These are phyloP conservation scores for Phytophthora hybrid DNA, from an alignment of 352 stramenopile genomes.

Conservation along the genomic window DNA sequence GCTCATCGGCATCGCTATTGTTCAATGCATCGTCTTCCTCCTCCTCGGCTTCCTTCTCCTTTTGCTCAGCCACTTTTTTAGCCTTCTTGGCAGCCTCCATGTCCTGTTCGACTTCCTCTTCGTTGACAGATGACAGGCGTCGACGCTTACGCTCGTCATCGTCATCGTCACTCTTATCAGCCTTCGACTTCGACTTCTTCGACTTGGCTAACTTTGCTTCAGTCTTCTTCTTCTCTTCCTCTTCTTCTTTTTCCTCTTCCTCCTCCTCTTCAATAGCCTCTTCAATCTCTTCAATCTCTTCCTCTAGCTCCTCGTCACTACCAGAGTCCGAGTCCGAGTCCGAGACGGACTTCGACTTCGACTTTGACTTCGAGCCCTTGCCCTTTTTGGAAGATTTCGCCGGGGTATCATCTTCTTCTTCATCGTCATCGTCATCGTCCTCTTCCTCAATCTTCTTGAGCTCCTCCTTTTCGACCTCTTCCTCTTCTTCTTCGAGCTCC, in stretches of 20 bases:
- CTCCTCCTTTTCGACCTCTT: slow-evolving; percentile 37
- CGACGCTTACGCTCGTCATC: slow-evolving; percentile 13
- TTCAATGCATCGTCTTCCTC: slow-evolving; percentile 38
- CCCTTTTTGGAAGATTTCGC: background rate
- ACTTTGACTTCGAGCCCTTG: background rate
- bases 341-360: background rate
- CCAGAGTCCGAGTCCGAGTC: background rate
- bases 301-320: background rate
- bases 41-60: slow-evolving; percentile 36
- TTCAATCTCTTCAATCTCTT: background rate
- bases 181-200: slow-evolving; percentile 1
- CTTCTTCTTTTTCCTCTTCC: slow-evolving; percentile 20
- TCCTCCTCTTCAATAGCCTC: background rate
- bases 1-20: slow-evolving; percentile 29
- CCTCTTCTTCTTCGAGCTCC: slow-evolving; percentile 26
- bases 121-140: slow-evolving; percentile 28
- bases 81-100: slow-evolving; percentile 35
- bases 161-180: background rate
- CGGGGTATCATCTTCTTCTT: slow-evolving; percentile 15
- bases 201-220: slow-evolving; percentile 15
- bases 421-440: slow-evolving; percentile 12
- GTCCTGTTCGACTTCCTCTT: slow-evolving; percentile 40
- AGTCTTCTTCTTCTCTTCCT: slow-evolving; percentile 15
- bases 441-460: slow-evolving; percentile 29
- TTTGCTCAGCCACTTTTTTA: slow-evolving; percentile 29